Conservation (phyloP, 306 rosid species). For the Clitoria ternatea region DNA sequence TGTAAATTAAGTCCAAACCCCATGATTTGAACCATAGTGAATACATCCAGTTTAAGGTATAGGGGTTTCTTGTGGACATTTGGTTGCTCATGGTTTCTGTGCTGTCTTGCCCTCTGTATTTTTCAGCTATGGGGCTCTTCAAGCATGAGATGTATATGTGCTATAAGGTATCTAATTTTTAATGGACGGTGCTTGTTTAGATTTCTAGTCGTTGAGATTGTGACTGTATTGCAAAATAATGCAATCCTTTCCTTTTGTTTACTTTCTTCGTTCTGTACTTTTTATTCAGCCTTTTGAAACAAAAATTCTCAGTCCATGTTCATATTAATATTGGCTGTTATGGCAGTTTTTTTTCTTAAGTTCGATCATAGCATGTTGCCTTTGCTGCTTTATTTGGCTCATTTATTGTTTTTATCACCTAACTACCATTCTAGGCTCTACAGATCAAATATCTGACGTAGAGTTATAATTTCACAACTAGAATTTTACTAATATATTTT, state of each 20-base stretch:
- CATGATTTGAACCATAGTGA: conserved; percentile 14
- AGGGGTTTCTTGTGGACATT: conserved; percentile 8
- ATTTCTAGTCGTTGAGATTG: conserved; percentile 9
- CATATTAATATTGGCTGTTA: not conserved
- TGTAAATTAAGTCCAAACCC: not conserved
- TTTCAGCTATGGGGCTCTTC: conserved; percentile 20
- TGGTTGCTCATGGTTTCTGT: conserved; percentile 18
- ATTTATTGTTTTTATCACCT: not conserved
- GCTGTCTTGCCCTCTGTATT: conserved; percentile 7
- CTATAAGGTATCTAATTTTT: conserved; percentile 30
- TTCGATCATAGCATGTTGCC: not conserved
- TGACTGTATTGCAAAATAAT: conserved; percentile 19
- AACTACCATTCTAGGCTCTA: not conserved
- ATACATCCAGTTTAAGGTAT: conserved; percentile 5
- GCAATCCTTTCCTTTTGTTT: not conserved
- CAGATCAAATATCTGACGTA: not conserved
- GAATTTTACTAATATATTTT: not conserved
- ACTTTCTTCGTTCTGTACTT: not conserved
- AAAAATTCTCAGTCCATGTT: not conserved
- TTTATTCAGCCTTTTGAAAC: not conserved
- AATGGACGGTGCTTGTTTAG: conserved; percentile 17
- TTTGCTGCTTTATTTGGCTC: not conserved
- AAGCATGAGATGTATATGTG: conserved; percentile 35
- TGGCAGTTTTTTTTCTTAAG: not conserved
- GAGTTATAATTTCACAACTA: not conserved